These are phyloP conservation scores for Colletotrichum musicola DNA, from an alignment of 2,329 filamentous ascomycete species.

Conservation along the genomic window DNA sequence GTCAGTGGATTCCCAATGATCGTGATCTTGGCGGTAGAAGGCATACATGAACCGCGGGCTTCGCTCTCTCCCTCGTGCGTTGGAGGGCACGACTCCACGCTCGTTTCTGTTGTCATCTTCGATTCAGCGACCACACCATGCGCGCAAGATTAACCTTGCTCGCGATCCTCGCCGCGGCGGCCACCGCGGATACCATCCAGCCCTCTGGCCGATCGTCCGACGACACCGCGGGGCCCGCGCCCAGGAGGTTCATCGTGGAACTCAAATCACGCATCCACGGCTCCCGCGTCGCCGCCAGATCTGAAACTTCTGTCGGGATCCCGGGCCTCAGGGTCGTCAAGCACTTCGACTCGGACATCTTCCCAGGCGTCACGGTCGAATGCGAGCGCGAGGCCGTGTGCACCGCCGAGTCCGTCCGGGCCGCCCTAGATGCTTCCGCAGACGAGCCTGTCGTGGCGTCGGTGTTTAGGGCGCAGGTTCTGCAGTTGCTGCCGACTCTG, in stretches of 20 bases:
- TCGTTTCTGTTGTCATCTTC: neutral
- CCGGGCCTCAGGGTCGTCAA: slow-evolving; percentile 31
- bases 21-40: slow-evolving; percentile 3
- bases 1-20: neutral
- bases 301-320: neutral
- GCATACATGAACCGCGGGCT: neutral
- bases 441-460: slow-evolving; percentile 40
- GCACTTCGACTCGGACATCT: slow-evolving; percentile 46
- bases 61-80: neutral
- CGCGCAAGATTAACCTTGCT: neutral
- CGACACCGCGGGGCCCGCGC: neutral
- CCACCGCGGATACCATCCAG: neutral
- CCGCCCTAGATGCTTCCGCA: slow-evolving; percentile 47
- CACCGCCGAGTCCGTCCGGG: slow-evolving; percentile 49
- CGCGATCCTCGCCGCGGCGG: neutral
- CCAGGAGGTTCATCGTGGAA: slow-evolving; percentile 38
- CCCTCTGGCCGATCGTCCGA: neutral
- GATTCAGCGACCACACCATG: neutral
- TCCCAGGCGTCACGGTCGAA: slow-evolving; percentile 50
- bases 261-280: slow-evolving; percentile 22
- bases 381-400: slow-evolving; percentile 43
- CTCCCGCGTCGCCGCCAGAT: slow-evolving; percentile 6
- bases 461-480: slow-evolving; percentile 29
- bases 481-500: slow-evolving; percentile 19
- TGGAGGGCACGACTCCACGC: neutral